phyloP scores from a whole-genome alignment of 1,139 yeast genomes.

The Taphrina deformans region DNA sequence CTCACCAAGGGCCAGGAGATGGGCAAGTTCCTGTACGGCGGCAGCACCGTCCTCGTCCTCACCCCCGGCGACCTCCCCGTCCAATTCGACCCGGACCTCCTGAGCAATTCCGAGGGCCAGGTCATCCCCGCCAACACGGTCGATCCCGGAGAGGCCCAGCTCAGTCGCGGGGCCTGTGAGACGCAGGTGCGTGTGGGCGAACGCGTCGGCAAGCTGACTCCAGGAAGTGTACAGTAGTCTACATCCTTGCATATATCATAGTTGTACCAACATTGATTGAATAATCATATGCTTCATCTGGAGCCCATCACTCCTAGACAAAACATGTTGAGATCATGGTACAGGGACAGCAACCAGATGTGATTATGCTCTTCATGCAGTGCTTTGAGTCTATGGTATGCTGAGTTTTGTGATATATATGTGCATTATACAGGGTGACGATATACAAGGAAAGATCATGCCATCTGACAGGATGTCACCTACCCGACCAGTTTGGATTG shows the following conservation, averaged over 20 bases:
- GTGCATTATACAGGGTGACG: background rate
- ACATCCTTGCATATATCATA: background rate
- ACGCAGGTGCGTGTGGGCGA: slow-evolving; percentile 11
- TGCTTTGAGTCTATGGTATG: background rate
- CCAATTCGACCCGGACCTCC: slow-evolving; percentile 69
- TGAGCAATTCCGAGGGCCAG: slow-evolving; percentile 56
- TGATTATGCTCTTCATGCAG: no score
- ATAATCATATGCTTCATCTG: no score
- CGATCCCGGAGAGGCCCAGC: background rate
- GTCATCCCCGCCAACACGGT: background rate
- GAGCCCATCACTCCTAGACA: no score
- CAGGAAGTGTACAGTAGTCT: background rate
- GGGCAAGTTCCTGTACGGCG: slow-evolving; percentile 96
- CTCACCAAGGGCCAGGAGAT: slow-evolving; percentile 74
- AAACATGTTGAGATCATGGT: no score
- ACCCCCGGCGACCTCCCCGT: slow-evolving; percentile 50
- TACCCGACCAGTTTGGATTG: slow-evolving; percentile 15
- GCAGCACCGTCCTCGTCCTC: slow-evolving; percentile 77
- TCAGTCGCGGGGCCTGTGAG: slow-evolving; percentile 3
- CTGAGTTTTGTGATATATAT: background rate
- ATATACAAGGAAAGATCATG: background rate
- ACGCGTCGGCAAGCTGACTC: background rate
- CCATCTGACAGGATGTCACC: background rate
- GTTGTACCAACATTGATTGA: no score
- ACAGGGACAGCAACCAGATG: no score